A percentile compares a stretch with the other conserved stretches of the same genome.
Evolutionary conservation across 2,329 filamentous ascomycete species (phyloP).

Genomic region (Capronia americana): DNA sequence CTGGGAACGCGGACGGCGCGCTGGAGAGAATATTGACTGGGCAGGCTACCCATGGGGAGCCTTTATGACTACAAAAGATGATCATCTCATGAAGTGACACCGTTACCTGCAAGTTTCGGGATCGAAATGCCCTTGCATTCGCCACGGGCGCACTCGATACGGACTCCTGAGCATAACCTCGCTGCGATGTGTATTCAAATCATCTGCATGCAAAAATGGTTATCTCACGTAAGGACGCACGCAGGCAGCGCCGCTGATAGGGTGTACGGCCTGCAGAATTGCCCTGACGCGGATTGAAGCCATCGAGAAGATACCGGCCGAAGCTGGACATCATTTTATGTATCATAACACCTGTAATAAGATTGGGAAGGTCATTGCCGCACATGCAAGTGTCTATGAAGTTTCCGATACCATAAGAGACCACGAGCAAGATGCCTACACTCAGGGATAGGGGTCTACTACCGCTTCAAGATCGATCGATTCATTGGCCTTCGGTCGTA

Average conservation of each 20-base stretch:
- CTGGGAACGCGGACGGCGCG: neutral
- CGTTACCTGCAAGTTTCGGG: neutral
- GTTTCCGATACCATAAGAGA: neutral
- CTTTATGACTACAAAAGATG: neutral
- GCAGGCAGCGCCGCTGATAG: no score
- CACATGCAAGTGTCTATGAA: neutral
- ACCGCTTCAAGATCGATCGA: no score
- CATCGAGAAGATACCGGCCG: neutral
- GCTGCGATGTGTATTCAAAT: neutral
- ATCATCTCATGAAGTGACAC: neutral
- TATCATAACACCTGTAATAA: neutral
- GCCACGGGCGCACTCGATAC: neutral
- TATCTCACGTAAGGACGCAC: neutral
- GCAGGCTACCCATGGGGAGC: neutral
- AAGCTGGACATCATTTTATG: neutral
- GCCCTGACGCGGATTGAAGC: neutral
- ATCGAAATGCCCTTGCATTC: neutral
- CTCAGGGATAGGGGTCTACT: neutral
- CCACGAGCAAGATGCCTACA: neutral
- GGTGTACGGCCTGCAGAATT: neutral
- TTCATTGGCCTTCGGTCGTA: no score
- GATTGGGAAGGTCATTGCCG: neutral
- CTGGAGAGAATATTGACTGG: neutral
- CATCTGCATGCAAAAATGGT: neutral
- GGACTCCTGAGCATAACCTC: neutral